Evolutionary conservation across 2,329 filamentous ascomycete genomes (phyloP).

Genomic region (Beauveria scarabaeidicola): DNA sequence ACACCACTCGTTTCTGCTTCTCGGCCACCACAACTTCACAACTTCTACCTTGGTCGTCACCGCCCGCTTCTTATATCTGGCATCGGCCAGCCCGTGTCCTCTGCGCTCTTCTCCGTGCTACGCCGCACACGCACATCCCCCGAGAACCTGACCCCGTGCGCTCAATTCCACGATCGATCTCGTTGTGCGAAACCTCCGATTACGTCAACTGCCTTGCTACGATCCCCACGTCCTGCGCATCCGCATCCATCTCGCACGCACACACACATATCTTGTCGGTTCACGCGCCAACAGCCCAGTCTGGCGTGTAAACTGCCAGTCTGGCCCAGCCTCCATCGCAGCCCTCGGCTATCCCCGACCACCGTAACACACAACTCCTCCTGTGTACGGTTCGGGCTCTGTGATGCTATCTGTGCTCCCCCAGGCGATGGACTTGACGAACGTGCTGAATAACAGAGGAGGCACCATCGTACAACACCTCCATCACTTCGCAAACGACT

Average conservation of each 20-base stretch:
- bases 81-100: neutral
- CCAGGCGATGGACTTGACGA: slow-evolving; percentile 45
- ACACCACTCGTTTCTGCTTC: neutral
- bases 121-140: neutral
- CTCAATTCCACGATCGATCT: slow-evolving; percentile 3
- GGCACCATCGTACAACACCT: slow-evolving; percentile 22
- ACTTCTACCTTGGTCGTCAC: neutral
- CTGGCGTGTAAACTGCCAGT: neutral
- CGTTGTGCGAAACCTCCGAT: neutral
- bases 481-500: slow-evolving; percentile 25
- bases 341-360: neutral
- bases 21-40: neutral
- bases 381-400: slow-evolving; percentile 10
- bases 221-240: neutral
- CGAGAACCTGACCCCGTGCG: slow-evolving; percentile 6
- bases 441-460: slow-evolving; percentile 43
- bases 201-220: neutral
- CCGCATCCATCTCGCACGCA: neutral
- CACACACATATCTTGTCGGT: neutral
- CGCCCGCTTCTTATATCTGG: neutral
- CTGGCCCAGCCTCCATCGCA: neutral
- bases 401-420: slow-evolving; percentile 34
- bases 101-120: slow-evolving; percentile 2
- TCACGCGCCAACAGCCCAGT: neutral
- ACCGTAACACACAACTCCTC: slow-evolving; percentile 5